These are phyloP conservation scores for Aquilaria yunnanensis DNA, from an alignment of 345 rosid species.

Conservation along the genomic window DNA sequence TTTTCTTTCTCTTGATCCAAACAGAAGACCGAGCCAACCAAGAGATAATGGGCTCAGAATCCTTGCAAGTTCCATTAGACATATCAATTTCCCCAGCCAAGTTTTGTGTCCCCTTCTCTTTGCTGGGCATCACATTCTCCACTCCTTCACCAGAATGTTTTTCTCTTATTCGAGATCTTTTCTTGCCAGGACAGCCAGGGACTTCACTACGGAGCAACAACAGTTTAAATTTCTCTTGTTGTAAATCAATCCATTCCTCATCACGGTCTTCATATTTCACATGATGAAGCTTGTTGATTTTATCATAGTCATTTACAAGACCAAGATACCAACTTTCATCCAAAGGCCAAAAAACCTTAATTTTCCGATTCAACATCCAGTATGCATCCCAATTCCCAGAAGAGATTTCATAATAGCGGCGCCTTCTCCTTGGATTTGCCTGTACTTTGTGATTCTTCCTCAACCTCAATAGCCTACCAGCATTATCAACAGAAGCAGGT, in stretches of 20 bases:
- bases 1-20: slow-evolving; percentile 44
- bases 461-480: slow-evolving; percentile 62
- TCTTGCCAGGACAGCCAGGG: slow-evolving; percentile 39
- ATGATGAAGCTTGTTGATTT: slow-evolving; percentile 68
- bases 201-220: slow-evolving; percentile 73
- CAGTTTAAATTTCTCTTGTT: slow-evolving; percentile 72
- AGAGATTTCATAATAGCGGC: slow-evolving; percentile 68
- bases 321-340: slow-evolving; percentile 86
- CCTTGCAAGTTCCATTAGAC: slow-evolving; percentile 38
- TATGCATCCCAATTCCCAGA: slow-evolving; percentile 54
- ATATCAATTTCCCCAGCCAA: slow-evolving; percentile 37
- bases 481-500: slow-evolving; percentile 42
- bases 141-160: slow-evolving; percentile 26
- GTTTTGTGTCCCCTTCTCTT: slow-evolving; percentile 33
- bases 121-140: slow-evolving; percentile 22
- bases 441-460: slow-evolving; percentile 45
- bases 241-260: slow-evolving; percentile 84
- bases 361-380: slow-evolving; percentile 64
- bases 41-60: slow-evolving; percentile 77
- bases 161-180: slow-evolving; percentile 30
- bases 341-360: slow-evolving; percentile 89
- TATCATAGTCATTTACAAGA: slow-evolving; percentile 59
- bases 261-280: slow-evolving; percentile 90
- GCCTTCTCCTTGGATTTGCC: slow-evolving; percentile 53
- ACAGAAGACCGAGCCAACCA: slow-evolving; percentile 66